Evolutionary conservation across 1,284 basidiomycete species (phyloP), one percentile per base, ranked within the genome.

Genomic region (Trametes sp.): DNA sequence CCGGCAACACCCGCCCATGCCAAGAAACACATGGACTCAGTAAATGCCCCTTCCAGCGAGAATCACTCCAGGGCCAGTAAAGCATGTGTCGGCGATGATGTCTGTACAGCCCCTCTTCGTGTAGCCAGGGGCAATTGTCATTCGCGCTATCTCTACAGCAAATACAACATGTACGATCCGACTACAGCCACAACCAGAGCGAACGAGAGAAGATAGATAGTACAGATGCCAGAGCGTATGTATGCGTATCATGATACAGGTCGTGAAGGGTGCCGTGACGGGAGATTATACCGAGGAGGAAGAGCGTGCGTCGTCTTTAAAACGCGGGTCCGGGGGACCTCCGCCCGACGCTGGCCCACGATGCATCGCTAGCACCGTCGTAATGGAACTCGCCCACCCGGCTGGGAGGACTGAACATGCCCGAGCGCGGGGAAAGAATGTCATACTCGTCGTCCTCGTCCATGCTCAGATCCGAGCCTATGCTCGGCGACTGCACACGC

Each of bases 281-380:
- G 48, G 24, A 54, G 14, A 7, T 16, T 5, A 54, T 48, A 35
- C 42, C 31, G 41, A 19, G 50, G 45, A 31, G 1, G 26, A 28
- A 24, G 28, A 33, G 7, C 24, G 28, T 13, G 23, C 41, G n/a
- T 35, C 44, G 19, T 29, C 7, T 44, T 64, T 65, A 46, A 65
- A 67, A n/a, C n/a, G n/a, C n/a, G n/a, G n/a, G n/a, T n/a, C 59
- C 61, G 16, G 73, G 73, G n/a, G 72, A 67, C 50, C 71, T 68
- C 38, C 67, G 69, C 5, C 72, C 72, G n/a, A 72, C 66, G 53
- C 73, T 73, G 23, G 64, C 69, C 73, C 73, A 74, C 26, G 70
- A 72, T 16, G 57, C 63, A 23, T 71, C 70, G 60, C 70, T 71
- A 19, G 50, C 62, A 19, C 69, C 65, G 23, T 73, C 71, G 49